phyloP scores from a whole-genome alignment of 2,329 filamentous ascomycete species.

The Pyricularia sp. region DNA sequence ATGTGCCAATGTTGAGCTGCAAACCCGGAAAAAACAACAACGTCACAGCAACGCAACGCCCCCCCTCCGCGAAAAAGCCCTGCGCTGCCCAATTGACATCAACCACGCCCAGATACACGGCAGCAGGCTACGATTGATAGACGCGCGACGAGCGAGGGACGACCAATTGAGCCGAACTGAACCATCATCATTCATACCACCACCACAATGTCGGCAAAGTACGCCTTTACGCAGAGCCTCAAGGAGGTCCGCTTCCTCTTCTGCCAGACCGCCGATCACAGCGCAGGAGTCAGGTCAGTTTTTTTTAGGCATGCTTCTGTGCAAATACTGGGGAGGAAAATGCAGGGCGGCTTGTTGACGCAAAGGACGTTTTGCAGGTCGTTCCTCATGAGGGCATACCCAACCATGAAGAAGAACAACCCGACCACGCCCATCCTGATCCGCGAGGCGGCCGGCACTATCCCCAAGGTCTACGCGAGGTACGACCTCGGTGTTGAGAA shows the following conservation, averaged over 20 bases:
- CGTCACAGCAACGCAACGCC: background rate
- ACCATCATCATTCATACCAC: background rate
- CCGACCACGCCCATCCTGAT: constrained; percentile 87
- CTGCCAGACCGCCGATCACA: constrained; percentile 87
- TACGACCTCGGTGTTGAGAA: constrained; percentile 56
- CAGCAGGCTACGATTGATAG: background rate
- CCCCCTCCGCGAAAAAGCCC: background rate
- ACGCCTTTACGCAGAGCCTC: constrained; percentile 75
- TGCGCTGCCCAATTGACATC: background rate
- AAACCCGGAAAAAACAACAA: background rate
- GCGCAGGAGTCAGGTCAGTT: constrained; percentile 37
- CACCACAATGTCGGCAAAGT: constrained; percentile 71
- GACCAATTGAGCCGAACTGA: background rate
- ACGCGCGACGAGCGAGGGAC: background rate
- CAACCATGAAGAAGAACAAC: constrained; percentile 99
- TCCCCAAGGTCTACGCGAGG: constrained; percentile 80
- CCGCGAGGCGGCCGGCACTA: constrained; percentile 74
- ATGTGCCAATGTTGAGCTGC: background rate
- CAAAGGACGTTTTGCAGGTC: constrained; percentile 39
- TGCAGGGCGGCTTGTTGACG: background rate
- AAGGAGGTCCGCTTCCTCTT: constrained; percentile 96
- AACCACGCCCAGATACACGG: background rate
- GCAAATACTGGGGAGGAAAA: background rate
- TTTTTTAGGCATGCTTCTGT: background rate
- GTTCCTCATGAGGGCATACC: constrained; percentile 84